Percentiles rank a stretch among this genome's conserved stretches.
Evolutionary conservation across 148 eudicot species (phyloP).

Genomic region (Vaccinium corymbosum): DNA sequence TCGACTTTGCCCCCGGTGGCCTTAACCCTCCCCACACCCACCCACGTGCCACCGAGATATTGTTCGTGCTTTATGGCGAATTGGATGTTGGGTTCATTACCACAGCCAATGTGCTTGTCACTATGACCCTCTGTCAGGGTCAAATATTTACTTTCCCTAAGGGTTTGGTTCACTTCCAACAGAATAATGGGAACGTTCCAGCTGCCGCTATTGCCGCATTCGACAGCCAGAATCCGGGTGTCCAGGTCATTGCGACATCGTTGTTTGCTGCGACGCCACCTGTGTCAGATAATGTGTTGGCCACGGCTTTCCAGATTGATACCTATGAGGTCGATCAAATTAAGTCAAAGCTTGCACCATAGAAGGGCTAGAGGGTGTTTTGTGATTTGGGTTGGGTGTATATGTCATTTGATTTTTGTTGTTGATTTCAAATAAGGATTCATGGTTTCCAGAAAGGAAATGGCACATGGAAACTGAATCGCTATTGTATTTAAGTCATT

Average conservation of each 20-base stretch:
- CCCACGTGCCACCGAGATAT: slow-evolving; percentile 48
- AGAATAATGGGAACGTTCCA: slow-evolving; percentile 28
- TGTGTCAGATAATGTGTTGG: slow-evolving; percentile 17
- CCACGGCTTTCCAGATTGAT: background rate
- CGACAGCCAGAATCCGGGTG: slow-evolving; percentile 42
- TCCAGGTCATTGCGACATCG: background rate
- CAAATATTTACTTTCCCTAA: slow-evolving; percentile 35
- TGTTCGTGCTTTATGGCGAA: slow-evolving; percentile 38
- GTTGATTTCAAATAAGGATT: background rate
- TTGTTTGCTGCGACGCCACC: slow-evolving; percentile 16
- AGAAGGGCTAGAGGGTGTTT: background rate
- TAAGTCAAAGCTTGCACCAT: too few relatives aligned
- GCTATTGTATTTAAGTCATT: too few relatives aligned
- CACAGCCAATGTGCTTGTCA: slow-evolving; percentile 32
- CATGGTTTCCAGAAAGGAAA: too few relatives aligned
- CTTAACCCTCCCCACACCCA: slow-evolving; percentile 45
- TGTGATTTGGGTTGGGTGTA: background rate
- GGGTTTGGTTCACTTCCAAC: slow-evolving; percentile 42
- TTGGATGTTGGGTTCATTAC: slow-evolving; percentile 43
- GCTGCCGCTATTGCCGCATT: slow-evolving; percentile 37
- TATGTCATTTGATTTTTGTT: background rate
- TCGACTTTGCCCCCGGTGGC: slow-evolving; percentile 47
- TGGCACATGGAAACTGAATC: too few relatives aligned
- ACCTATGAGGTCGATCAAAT: too few relatives aligned
- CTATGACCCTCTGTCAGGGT: slow-evolving; percentile 32